Evolutionary conservation across 2,329 filamentous ascomycete genomes (phyloP).

Genomic region (Fusarium drepaniforme): DNA sequence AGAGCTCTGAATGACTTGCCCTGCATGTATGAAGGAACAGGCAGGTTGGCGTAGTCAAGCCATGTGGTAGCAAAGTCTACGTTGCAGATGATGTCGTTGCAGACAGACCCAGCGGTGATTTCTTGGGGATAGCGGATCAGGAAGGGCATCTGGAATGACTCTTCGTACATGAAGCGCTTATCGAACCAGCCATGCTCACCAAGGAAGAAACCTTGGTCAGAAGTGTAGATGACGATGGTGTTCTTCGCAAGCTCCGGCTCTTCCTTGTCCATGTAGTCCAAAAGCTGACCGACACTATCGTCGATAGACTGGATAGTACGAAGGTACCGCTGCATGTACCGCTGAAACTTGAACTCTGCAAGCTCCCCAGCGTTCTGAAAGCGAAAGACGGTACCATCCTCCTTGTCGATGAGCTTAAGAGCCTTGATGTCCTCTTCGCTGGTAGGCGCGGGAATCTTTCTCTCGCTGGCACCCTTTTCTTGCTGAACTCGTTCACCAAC

Average conservation of each 20-base stretch:
- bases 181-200: slow-evolving; percentile 70
- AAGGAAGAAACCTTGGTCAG: slow-evolving; percentile 67
- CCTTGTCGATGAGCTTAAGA: slow-evolving; percentile 57
- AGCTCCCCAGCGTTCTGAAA: slow-evolving; percentile 57
- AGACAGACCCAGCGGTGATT: slow-evolving; percentile 54
- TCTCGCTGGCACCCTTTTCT: slow-evolving; percentile 40
- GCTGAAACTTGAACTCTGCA: slow-evolving; percentile 66
- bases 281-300: slow-evolving; percentile 62
- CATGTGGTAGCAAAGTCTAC: slow-evolving; percentile 66
- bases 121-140: slow-evolving; percentile 59
- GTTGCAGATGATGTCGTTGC: slow-evolving; percentile 63
- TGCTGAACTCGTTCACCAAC: slow-evolving; percentile 52
- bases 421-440: slow-evolving; percentile 24
- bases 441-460: slow-evolving; percentile 42
- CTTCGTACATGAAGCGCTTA: slow-evolving; percentile 70
- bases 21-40: slow-evolving; percentile 63
- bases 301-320: slow-evolving; percentile 65
- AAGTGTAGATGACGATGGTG: slow-evolving; percentile 65
- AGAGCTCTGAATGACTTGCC: slow-evolving; percentile 58
- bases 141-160: slow-evolving; percentile 68
- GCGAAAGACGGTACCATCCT: slow-evolving; percentile 59
- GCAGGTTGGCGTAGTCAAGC: slow-evolving; percentile 58
- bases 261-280: slow-evolving; percentile 57
- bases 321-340: slow-evolving; percentile 68
- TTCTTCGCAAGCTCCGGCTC: slow-evolving; percentile 55